Evolutionary conservation across 2,329 filamentous ascomycete genomes (phyloP), one percentile per base, ranked within the genome.

Genomic region (Trichoderma semiorbis): DNA sequence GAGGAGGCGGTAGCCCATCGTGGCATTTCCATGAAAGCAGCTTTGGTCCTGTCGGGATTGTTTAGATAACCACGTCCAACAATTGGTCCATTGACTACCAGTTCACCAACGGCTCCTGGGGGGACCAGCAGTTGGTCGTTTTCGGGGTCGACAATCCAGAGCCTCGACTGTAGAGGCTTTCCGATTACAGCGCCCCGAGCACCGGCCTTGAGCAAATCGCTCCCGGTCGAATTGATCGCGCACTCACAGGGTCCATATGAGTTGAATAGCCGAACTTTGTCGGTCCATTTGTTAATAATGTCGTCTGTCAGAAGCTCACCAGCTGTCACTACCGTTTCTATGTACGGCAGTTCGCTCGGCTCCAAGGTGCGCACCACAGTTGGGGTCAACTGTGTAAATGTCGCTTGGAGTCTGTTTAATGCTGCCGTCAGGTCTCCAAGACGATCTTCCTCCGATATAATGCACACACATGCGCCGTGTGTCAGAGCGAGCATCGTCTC

Each of bases 41-140:
- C 43, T 21, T 50, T 50, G 0, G 43, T 50, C n/a, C 10, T 50
- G 10, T 50, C 43, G 43, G n/a, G 43, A 21, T 50, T 50, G 10
- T 50, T 50, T 12, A 50, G n/a, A 50, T 50, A 50, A 50, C 43
- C 43, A 21, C 43, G 43, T 50, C 43, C 43, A 4, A 50, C 43
- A 50, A 50, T 50, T 21, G 43, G 43, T 5, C 43, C 43, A 21
- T 50, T 50, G 10, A 50, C 43, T 0, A 50, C 43, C 6, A 84
- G 72, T 70, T 84, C 82, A 6, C 82, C 82, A 7, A 78, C 73
- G 3, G 74, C 74, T 1, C 80, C 82, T 3, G 80, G 72, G 1
- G 79, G 79, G 0, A 77, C 43, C 3, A 83, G 75, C 0, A 64
- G 53, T 62, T 79, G 10, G 24, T 69, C 53, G 28, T 69, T 28